phyloP scores from a whole-genome alignment of 495 filamentous ascomycete genomes.

The Penicillium simplicissimum region DNA sequence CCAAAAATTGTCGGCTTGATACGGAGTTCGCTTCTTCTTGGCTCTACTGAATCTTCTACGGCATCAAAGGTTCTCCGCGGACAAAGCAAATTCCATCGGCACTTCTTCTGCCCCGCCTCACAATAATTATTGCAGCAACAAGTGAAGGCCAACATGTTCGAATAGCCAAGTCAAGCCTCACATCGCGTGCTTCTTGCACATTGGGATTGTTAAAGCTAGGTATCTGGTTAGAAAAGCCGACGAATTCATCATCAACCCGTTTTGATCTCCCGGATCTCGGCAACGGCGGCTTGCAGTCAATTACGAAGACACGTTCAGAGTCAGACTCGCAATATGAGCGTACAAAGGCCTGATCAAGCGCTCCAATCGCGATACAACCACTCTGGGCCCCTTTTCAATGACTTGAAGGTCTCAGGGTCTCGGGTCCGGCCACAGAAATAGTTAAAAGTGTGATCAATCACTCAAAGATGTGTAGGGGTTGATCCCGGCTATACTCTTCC shows the following conservation, averaged over 20 bases:
- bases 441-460: background rate
- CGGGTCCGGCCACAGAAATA: background rate
- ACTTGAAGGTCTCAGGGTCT: background rate
- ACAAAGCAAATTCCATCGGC: background rate
- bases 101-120: background rate
- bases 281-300: background rate
- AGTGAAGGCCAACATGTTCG: background rate
- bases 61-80: background rate
- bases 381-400: background rate
- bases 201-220: background rate
- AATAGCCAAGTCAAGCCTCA: background rate
- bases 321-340: background rate
- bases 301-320: background rate
- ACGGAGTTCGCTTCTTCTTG: background rate
- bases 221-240: background rate
- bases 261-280: background rate
- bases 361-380: background rate
- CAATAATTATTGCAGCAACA: background rate
- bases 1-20: background rate
- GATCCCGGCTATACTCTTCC: background rate
- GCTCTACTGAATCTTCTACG: background rate
- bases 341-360: background rate
- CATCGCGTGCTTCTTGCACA: background rate
- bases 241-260: background rate
- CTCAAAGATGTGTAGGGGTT: background rate